Percentiles rank a stretch among this genome's conserved stretches.
These are phyloP conservation scores for Xylariales sp. DNA, from an alignment of 2,329 filamentous ascomycete genomes.

Conservation along the genomic window DNA sequence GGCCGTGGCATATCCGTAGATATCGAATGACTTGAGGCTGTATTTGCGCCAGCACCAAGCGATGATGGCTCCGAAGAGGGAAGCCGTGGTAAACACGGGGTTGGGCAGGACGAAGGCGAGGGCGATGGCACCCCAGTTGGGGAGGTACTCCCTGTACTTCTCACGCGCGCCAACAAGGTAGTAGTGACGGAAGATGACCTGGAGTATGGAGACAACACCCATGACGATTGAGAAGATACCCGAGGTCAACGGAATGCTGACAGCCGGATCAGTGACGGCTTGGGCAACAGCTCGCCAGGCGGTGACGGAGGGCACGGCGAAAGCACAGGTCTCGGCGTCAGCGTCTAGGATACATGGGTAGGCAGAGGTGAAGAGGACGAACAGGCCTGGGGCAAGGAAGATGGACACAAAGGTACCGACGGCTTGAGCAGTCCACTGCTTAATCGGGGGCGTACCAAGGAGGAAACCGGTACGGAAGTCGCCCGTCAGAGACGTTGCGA, in stretches of 20 bases:
- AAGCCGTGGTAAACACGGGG: slow-evolving; percentile 53
- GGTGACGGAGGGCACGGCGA: slow-evolving; percentile 57
- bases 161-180: slow-evolving; percentile 41
- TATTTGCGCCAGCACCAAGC: slow-evolving; percentile 51
- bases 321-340: slow-evolving; percentile 47
- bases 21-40: slow-evolving; percentile 47
- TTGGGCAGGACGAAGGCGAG: slow-evolving; percentile 54
- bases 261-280: slow-evolving; percentile 53
- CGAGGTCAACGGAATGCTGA: slow-evolving; percentile 48
- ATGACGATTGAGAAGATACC: slow-evolving; percentile 56
- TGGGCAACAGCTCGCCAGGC: slow-evolving; percentile 63
- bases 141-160: slow-evolving; percentile 51
- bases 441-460: slow-evolving; percentile 57
- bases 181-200: slow-evolving; percentile 49
- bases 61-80: slow-evolving; percentile 49
- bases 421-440: slow-evolving; percentile 63
- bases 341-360: slow-evolving; percentile 62
- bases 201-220: slow-evolving; percentile 40
- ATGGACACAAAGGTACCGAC: slow-evolving; percentile 59
- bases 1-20: slow-evolving; percentile 55
- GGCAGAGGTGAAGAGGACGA: slow-evolving; percentile 62
- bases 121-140: slow-evolving; percentile 60
- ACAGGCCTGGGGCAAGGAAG: slow-evolving; percentile 63
- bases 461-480: slow-evolving; percentile 68
- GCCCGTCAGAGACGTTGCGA: slow-evolving; percentile 48